Base-by-base conservation (phyloP, 106 monocot genomes). In the Chionographis japonica region DNA sequence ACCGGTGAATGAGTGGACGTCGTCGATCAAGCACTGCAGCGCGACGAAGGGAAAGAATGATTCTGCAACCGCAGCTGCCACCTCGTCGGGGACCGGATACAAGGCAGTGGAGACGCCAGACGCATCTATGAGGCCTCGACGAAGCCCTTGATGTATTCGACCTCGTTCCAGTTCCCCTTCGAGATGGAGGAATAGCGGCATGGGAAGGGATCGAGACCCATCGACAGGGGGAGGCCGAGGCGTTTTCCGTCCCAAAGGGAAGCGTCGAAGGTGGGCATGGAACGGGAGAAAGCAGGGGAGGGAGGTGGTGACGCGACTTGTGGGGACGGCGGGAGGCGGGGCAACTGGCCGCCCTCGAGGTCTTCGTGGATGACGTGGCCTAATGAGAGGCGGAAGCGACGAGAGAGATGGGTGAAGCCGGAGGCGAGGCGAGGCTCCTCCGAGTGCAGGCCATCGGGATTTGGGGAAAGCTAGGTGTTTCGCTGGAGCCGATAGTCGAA, bases 21-120 rank as follows among this genome's bases (percentile, higher is more conserved):
- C 69, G 43, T 88, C 91, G 17, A 95, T 95, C 67, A 88, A 40
- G 57, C 88, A 68, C 83, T 95, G 95, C 55, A 95, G 84, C 18
- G 86, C 91, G 0, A 86, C 88, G 2, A 91, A 88, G 0, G 91
- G 91, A 8, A 68, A 18, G 41, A 76, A 85, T 3, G 90, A 91
- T 50, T 91, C 95, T 0, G 83, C 90, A 0, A 90, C 90, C 4
- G 94, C 94, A 2, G 81, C 81, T 1, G 88, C 91, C 19, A 91
- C 95, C 71, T 89, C 88, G 12, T 81, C 81, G 3, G 84, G 62
- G 52, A 81, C 75, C 46, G 91, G 73, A 4, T 62, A 27, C 43
- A 14, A 11, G 2, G 55, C 18, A 2, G 13, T 53, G 15, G 39
- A 38, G 15, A 52, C 71, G 8, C 60, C 62, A 4, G 75, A 63